phyloP scores from a whole-genome alignment of 192 early-diverging fungal species.

The Lunasporangiospora selenospora region DNA sequence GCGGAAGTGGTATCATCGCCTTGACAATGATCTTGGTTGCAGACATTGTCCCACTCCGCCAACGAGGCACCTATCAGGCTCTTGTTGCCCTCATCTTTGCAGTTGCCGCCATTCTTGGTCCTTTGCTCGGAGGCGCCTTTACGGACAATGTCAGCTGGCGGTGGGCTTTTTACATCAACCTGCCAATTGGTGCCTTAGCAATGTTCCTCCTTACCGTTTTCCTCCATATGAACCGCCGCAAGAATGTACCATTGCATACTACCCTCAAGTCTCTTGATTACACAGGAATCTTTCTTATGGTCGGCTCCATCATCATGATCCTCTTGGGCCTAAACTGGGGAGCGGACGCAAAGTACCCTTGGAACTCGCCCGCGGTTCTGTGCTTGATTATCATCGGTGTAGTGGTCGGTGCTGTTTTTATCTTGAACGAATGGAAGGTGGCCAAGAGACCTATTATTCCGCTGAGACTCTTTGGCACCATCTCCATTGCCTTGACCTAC shows the following conservation, averaged over 20 bases:
- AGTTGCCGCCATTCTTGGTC: slow-evolving; percentile 75
- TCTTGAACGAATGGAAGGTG: slow-evolving; percentile 69
- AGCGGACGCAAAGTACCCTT: slow-evolving; percentile 67
- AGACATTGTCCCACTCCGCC: slow-evolving; percentile 59
- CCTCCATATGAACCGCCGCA: slow-evolving; percentile 47
- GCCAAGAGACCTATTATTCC: slow-evolving; percentile 83
- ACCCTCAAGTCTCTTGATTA: slow-evolving; percentile 39
- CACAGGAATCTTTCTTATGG: slow-evolving; percentile 41
- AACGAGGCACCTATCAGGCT: slow-evolving; percentile 83
- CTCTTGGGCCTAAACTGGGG: slow-evolving; percentile 79
- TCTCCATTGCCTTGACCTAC: slow-evolving; percentile 66
- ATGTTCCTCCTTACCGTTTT: slow-evolving; percentile 27
- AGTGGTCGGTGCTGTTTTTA: slow-evolving; percentile 60
- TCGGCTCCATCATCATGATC: slow-evolving; percentile 65
- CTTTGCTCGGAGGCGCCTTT: slow-evolving; percentile 81
- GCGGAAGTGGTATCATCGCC: slow-evolving; percentile 63
- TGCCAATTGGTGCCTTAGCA: slow-evolving; percentile 69
- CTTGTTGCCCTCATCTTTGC: slow-evolving; percentile 75
- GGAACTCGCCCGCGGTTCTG: slow-evolving; percentile 65
- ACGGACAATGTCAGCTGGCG: slow-evolving; percentile 72
- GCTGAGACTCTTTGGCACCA: slow-evolving; percentile 66
- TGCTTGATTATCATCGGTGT: slow-evolving; percentile 63
- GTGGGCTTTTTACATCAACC: slow-evolving; percentile 86
- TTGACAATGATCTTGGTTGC: slow-evolving; percentile 68
- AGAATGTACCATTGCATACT: slow-evolving; percentile 38